Evolutionary conservation across 768 basidiomycete genomes (phyloP), one percentile per base, ranked within the genome.

Genomic region (Amanita polypyramis): DNA sequence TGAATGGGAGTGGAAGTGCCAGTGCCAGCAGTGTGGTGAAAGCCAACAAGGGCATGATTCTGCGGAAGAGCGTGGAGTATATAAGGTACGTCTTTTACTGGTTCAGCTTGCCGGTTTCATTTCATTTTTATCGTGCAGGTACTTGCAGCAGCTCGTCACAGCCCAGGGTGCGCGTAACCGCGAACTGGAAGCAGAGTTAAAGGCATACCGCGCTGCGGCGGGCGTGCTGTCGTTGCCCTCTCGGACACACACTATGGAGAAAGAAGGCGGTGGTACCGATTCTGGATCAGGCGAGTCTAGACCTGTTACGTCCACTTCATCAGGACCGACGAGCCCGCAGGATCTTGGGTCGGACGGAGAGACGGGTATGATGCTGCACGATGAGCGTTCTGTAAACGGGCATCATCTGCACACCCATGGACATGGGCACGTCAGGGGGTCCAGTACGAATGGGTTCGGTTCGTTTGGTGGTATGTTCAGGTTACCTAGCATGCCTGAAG

Each of bases 11-110:
- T 44, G 51, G 59, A 45, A 55, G 51, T 35, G 57, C 36, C 9
- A 11, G n/a, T 11, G 46, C 39, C 14, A 17, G 10, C 2, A 54
- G 51, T 15, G 56, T 74, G 25, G 82, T 88, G 45, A 94, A 94
- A 60, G 91, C 91, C 21, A 94, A 95, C 67, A 95, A 95, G 72
- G 91, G 92, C 29, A 88, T 94, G 81, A 92, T 95, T 36, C 65
- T 95, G 38, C 63, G 87, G 55, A 95, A 88, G 74, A 82, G 80
- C 47, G 82, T 85, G 2, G 82, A 84, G 57, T 82, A 84, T 56
- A 82, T 84, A 25, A 54, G 72, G 68, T 74, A 40, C 2, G 63
- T 62, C 32, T 21, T 15, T 15, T 20, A 32, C 27, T 40, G 29
- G 25, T 45, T 15, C 45, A 45, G 25, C 45, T 29, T 39, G 21